Percentiles rank a stretch among this genome's conserved stretches.
Evolutionary conservation across 1,139 yeast genomes (phyloP).

Genomic region (Geotrichum klebahnii): DNA sequence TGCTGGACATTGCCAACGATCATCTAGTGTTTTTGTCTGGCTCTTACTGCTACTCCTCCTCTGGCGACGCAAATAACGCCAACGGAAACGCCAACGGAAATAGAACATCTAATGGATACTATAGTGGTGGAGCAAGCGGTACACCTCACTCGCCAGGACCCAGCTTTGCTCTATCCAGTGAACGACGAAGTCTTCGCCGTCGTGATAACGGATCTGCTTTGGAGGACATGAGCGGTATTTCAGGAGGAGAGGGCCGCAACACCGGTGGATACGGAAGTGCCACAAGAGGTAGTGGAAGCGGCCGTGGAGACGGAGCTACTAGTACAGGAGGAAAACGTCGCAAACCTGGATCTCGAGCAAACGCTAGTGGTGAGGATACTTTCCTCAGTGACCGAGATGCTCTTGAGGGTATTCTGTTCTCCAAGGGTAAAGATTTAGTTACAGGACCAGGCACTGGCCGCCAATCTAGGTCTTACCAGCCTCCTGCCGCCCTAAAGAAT

Average conservation of each 20-base stretch:
- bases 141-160: conserved; percentile 21
- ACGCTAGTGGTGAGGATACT: conserved; percentile 30
- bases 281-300: no score
- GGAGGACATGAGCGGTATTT: conserved; percentile 36
- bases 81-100: conserved; percentile 9
- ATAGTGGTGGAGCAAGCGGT: conserved; percentile 21
- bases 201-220: conserved; percentile 29
- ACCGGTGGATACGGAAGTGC: conserved; percentile 32
- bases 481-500: conserved; percentile 39
- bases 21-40: conserved; percentile 46
- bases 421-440: conserved; percentile 12
- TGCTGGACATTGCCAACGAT: conserved; percentile 77
- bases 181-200: conserved; percentile 34
- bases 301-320: no score
- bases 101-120: conserved; percentile 9
- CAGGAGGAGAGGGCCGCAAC: conserved; percentile 36
- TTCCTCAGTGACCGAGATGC: conserved; percentile 36
- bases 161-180: conserved; percentile 27
- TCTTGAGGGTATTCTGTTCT: conserved; percentile 37
- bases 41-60: conserved; percentile 15
- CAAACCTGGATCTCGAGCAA: conserved; percentile 20
- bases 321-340: conserved; percentile 23
- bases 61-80: conserved; percentile 1
- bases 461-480: conserved; percentile 38
- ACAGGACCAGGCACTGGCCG: conserved; percentile 15